These are phyloP conservation scores for Leccinum rimulosum DNA, from an alignment of 768 basidiomycete species.

Conservation along the genomic window DNA sequence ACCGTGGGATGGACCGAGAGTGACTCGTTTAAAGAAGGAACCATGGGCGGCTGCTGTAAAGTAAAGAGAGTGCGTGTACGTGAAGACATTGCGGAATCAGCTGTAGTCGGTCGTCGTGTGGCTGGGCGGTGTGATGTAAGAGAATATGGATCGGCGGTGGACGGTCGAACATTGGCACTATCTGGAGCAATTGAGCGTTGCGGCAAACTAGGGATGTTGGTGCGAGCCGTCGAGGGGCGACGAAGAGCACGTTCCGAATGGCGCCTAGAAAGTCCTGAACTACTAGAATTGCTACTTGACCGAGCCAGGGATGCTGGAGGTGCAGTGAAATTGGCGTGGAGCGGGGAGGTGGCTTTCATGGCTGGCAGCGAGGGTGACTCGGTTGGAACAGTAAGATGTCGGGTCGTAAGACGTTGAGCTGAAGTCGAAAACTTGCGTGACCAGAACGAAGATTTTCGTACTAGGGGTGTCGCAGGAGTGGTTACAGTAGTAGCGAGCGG, in stretches of 20 bases:
- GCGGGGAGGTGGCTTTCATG: constrained; percentile 44
- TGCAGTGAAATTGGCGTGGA: constrained; percentile 33
- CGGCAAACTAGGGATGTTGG: constrained; percentile 14
- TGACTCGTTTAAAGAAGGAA: constrained; percentile 11
- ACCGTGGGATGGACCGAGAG: constrained; percentile 2
- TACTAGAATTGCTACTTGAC: constrained; percentile 20
- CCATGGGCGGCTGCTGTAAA: constrained; percentile 19
- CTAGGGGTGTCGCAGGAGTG: constrained; percentile 38
- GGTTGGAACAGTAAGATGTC: constrained; percentile 30
- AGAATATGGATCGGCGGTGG: constrained; percentile 16
- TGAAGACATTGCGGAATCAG: constrained; percentile 36
- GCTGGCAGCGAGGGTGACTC: constrained; percentile 37
- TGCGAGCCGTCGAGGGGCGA: constrained; percentile 8
- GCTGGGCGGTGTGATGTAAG: constrained; percentile 16
- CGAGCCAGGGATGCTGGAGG: constrained; percentile 15
- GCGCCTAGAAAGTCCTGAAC: constrained; percentile 41
- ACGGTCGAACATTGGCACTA: constrained; percentile 14
- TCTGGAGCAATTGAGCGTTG: constrained; percentile 3
- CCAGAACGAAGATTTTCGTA: constrained; percentile 70
- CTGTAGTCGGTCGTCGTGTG: constrained; percentile 40
- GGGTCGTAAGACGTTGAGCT: constrained; percentile 8
- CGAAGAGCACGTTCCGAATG: constrained; percentile 37
- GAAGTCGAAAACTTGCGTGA: constrained; percentile 47
- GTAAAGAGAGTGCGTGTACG: constrained; percentile 32
- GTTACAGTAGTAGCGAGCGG: constrained; percentile 21